These are phyloP conservation scores for Teunomyces aglyptinius DNA, from an alignment of 805 yeast genomes.

Conservation along the genomic window DNA sequence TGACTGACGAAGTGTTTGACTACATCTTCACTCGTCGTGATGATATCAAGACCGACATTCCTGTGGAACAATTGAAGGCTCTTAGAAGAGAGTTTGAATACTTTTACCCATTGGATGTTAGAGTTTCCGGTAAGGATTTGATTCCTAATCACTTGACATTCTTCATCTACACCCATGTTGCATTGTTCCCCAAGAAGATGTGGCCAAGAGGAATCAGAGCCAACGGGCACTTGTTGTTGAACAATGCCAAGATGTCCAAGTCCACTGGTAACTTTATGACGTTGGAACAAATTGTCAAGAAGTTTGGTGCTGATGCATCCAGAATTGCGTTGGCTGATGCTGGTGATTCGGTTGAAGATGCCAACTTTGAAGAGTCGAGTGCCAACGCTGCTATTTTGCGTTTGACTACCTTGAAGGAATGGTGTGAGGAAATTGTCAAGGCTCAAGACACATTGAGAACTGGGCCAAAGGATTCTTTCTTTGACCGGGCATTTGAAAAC, in stretches of 20 bases:
- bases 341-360: slow-evolving; percentile 96
- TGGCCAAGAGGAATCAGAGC: slow-evolving; percentile 96
- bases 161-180: slow-evolving; percentile 90
- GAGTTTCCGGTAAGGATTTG: slow-evolving; percentile 94
- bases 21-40: slow-evolving; percentile 79
- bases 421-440: slow-evolving; percentile 80
- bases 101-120: slow-evolving; percentile 91
- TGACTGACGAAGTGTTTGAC: slow-evolving; percentile 94
- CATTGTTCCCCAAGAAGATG: slow-evolving; percentile 81
- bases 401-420: slow-evolving; percentile 86
- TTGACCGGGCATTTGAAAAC: slow-evolving; percentile 87
- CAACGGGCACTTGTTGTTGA: slow-evolving; percentile 92
- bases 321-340: slow-evolving; percentile 98
- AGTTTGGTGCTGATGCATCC: slow-evolving; percentile 96
- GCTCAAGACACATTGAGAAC: slow-evolving; percentile 47
- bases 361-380: slow-evolving; percentile 92
- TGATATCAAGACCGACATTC: slow-evolving; percentile 54
- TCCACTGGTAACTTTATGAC: slow-evolving; percentile 97
- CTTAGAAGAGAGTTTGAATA: slow-evolving; percentile 94
- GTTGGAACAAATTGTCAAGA: slow-evolving; percentile 74
- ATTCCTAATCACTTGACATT: slow-evolving; percentile 96
- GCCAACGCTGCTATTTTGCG: slow-evolving; percentile 98
- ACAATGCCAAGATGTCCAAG: slow-evolving; percentile 97
- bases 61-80: slow-evolving; percentile 60
- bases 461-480: slow-evolving; percentile 57